Conservation (phyloP, 2,329 filamentous ascomycete genomes). For the Aspergillus fructus region DNA sequence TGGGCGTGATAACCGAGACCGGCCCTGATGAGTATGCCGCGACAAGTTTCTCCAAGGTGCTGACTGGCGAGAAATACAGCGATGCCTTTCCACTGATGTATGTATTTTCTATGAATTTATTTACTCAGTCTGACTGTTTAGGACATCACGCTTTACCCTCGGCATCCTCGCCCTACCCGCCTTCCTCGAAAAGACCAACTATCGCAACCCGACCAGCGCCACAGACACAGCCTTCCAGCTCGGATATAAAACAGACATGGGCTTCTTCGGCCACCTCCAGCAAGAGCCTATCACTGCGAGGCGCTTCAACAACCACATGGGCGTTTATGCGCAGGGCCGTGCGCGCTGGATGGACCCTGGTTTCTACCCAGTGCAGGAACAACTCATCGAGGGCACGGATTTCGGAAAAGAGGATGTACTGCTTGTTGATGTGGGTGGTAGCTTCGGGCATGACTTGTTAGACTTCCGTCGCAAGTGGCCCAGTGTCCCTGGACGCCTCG, state of each 20-base stretch:
- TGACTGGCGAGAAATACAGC: conserved; percentile 23
- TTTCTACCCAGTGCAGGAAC: conserved; percentile 29
- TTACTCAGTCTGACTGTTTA: background rate
- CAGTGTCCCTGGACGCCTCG: conserved; percentile 39
- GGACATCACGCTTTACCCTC: conserved; percentile 26
- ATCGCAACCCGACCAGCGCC: conserved; percentile 26
- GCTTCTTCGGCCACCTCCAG: conserved; percentile 29
- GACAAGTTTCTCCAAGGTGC: conserved; percentile 31
- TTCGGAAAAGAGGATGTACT: conserved; percentile 20
- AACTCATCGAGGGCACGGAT: conserved; percentile 16
- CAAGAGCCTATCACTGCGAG: conserved; percentile 17
- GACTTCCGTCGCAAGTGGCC: conserved; percentile 41
- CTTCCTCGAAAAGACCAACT: conserved; percentile 26
- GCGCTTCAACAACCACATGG: conserved; percentile 30
- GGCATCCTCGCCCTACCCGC: conserved; percentile 27
- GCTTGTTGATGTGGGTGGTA: conserved; percentile 47
- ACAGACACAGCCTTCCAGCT: conserved; percentile 26
- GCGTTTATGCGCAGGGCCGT: conserved; percentile 26
- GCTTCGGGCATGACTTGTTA: conserved; percentile 41
- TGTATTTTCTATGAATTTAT: background rate
- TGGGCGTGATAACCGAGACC: conserved; percentile 35
- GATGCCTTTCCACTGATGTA: conserved; percentile 29
- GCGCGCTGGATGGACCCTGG: conserved; percentile 31
- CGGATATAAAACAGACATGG: conserved; percentile 25
- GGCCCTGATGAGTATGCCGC: conserved; percentile 32